Percentiles rank a stretch among this genome's conserved stretches.
Conservation (phyloP, 768 basidiomycete species). For the Amanita fuliginea region DNA sequence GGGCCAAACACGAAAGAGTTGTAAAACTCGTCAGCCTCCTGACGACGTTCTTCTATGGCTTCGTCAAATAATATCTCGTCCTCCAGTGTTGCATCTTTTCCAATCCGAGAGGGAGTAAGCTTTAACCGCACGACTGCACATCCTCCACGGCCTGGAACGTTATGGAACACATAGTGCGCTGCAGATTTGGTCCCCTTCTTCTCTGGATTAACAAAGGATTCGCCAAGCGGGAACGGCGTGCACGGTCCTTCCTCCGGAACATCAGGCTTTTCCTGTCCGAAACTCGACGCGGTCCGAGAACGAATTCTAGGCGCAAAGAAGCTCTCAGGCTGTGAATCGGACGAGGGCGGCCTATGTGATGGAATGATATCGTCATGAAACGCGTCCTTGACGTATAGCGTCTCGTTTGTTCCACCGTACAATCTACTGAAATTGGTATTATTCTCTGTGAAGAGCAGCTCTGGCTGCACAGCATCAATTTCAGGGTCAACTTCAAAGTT, state of each 20-base stretch:
- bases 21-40: constrained; percentile 97
- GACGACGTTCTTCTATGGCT: constrained; percentile 77
- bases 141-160: constrained; percentile 87
- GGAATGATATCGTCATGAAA: constrained; percentile 98
- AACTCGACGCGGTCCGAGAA: constrained; percentile 34
- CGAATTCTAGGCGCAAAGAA: constrained; percentile 42
- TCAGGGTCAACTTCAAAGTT: constrained; percentile 53
- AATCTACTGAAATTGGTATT: constrained; percentile 92
- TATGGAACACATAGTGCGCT: constrained; percentile 79
- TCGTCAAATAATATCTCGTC: constrained; percentile 90
- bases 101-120: constrained; percentile 66
- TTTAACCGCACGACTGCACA: constrained; percentile 93
- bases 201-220: constrained; percentile 74
- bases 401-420: constrained; percentile 80
- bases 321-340: constrained; percentile 30
- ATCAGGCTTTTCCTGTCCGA: constrained; percentile 25
- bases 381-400: constrained; percentile 85
- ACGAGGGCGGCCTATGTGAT: constrained; percentile 57
- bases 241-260: constrained; percentile 42
- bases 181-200: constrained; percentile 86
- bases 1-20: constrained; percentile 66
- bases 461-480: constrained; percentile 64
- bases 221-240: constrained; percentile 43
- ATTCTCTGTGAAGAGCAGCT: constrained; percentile 92
- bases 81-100: constrained; percentile 69